Base-by-base conservation (phyloP, 2,329 filamentous ascomycete genomes). In the Alternaria ventricosa region DNA sequence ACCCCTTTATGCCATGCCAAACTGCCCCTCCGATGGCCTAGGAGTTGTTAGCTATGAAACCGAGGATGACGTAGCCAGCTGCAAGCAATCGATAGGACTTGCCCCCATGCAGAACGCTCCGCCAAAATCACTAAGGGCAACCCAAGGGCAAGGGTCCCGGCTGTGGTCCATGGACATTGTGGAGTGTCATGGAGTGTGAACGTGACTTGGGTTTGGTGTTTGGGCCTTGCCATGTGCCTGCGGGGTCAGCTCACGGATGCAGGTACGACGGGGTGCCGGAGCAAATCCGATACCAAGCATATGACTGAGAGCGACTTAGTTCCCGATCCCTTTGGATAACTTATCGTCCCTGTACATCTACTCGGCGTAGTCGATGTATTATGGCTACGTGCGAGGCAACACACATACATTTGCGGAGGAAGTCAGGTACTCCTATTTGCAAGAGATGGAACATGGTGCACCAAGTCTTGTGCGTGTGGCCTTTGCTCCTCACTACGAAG, bases 31-130 rank as follows among this genome's bases (percentile, higher is more conserved):
- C 80, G 47, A 81, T 79, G 60, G 80, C 79, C 74, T 76, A 57
- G 12, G 55, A 11, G 36, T 51, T 11, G 54, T 61, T 61, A 53
- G 53, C 20, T 47, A 10, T 46, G 25, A 27, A 55, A 28, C 22
- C 18, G 12, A 22, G 45, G 22, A 63, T 63, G 61, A 64, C 58
- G 61, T 64, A 57, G 58, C 41, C 20, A 15, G 53, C 46, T 33
- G 57, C 30, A 58, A 46, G 53, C 58, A 64, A 64, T 57, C 61
- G 61, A 50, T 64, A 36, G 33, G 15, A 85, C 92, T 70, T 91
- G 95, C 93, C 75, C 94, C 94, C 95, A 97, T 97, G 79, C 88
- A 90, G 78, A 97, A 97, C 59, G 95, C 96, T 83, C 95, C 95
- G 68, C 96, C 96, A 80, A 98, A 98, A 84, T 98, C 96, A 95